Evolutionary conservation across 345 rosid species (phyloP).

Genomic region (Microthlaspi erraticum): DNA sequence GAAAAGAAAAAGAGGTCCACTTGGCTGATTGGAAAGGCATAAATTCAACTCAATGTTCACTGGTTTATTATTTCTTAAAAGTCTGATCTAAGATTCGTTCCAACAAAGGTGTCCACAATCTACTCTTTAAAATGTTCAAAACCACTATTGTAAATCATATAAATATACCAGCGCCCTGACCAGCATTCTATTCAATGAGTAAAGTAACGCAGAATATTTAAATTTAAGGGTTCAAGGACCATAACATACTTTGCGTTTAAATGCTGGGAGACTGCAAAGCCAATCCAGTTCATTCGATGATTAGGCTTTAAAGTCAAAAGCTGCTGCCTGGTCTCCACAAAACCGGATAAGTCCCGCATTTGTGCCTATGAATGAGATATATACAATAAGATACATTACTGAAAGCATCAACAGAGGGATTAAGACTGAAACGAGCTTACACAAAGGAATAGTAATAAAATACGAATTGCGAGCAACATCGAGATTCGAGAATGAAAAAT

Average conservation of each 20-base stretch:
- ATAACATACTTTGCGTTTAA: conserved; percentile 74
- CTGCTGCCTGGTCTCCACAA: conserved; percentile 97
- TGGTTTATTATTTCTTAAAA: conserved; percentile 29
- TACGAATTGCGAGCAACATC: not conserved
- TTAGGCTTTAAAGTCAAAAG: conserved; percentile 93
- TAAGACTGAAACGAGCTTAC: conserved; percentile 11
- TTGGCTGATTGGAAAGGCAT: conserved; percentile 1
- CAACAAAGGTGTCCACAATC: conserved; percentile 8
- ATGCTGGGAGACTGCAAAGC: conserved; percentile 98
- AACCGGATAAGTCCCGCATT: conserved; percentile 96
- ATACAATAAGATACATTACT: conserved; percentile 13
- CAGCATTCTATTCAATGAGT: conserved; percentile 15
- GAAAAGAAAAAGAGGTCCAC: not conserved
- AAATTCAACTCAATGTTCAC: conserved; percentile 9
- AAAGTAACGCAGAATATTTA: not conserved
- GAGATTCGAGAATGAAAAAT: conserved; percentile 8
- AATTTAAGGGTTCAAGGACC: conserved; percentile 36
- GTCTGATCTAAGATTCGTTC: not conserved
- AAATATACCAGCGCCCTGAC: conserved; percentile 10
- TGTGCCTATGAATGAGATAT: conserved; percentile 70
- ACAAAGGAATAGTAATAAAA: conserved; percentile 20
- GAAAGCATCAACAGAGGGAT: conserved; percentile 18
- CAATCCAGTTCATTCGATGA: conserved; percentile 99
- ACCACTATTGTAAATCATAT: conserved; percentile 20
- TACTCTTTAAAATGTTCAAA: conserved; percentile 4